A percentile compares a stretch with the other conserved stretches of the same genome.
These are phyloP conservation scores for Fusarium sp. DNA, from an alignment of 2,329 filamentous ascomycete genomes.

Conservation along the genomic window DNA sequence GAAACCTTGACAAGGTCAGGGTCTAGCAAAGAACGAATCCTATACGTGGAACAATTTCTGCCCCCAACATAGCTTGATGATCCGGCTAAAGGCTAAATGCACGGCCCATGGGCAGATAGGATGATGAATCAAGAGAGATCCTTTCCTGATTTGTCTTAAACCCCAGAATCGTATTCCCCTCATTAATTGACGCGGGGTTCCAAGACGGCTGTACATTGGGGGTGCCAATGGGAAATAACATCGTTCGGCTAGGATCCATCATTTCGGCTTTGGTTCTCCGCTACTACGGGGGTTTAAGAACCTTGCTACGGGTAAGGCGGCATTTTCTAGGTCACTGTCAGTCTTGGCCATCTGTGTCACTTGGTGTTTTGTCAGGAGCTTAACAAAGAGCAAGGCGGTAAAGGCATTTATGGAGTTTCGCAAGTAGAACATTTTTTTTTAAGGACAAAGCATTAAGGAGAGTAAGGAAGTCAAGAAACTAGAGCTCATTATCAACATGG, in stretches of 20 bases:
- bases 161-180: not conserved
- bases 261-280: not conserved
- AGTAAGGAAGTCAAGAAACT: not conserved
- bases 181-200: conserved; percentile 1
- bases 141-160: not conserved
- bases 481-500: too few relatives aligned
- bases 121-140: conserved; percentile 1
- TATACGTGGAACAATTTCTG: conserved; percentile 4
- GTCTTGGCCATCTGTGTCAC: not conserved
- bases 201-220: not conserved
- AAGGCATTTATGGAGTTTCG: not conserved
- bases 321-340: not conserved
- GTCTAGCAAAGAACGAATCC: not conserved
- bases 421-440: not conserved
- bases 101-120: not conserved
- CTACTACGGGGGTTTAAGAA: not conserved
- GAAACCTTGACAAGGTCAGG: not conserved
- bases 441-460: not conserved
- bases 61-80: not conserved
- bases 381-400: not conserved
- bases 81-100: conserved; percentile 3
- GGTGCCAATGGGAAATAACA: not conserved
- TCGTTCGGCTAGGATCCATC: not conserved
- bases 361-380: not conserved
- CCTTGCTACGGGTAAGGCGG: not conserved